These are phyloP conservation scores for Sphenostylis stenocarpa DNA, from an alignment of 306 rosid genomes.

Conservation along the genomic window DNA sequence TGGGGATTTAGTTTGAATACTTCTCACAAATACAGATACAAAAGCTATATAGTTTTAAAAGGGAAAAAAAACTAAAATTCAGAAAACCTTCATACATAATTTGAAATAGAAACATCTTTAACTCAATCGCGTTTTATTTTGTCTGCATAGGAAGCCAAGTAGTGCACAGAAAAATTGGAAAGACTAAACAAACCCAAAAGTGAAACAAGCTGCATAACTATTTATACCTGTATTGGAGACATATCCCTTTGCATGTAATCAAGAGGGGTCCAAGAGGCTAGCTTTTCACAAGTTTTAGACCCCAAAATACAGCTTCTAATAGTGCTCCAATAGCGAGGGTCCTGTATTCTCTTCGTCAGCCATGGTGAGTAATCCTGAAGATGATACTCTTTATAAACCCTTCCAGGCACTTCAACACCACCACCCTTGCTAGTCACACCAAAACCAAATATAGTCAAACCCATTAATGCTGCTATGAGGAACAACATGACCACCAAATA, in stretches of 20 bases:
- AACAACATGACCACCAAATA: conserved; percentile 82
- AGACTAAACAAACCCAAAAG: neutral
- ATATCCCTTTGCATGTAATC: conserved; percentile 74
- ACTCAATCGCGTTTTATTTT: neutral
- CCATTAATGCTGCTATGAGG: conserved; percentile 63
- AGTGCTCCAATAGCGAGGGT: conserved; percentile 69
- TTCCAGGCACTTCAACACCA: conserved; percentile 69
- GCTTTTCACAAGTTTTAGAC: conserved; percentile 69
- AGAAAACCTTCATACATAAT: no score
- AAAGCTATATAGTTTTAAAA: no score
- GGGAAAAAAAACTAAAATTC: no score
- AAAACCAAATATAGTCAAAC: conserved; percentile 76
- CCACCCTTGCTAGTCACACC: conserved; percentile 75
- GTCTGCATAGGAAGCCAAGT: neutral
- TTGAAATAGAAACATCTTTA: no score
- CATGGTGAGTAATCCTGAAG: conserved; percentile 74
- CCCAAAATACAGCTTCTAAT: conserved; percentile 76
- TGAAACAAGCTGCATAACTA: neutral
- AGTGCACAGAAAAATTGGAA: neutral
- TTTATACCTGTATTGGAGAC: conserved; percentile 82
- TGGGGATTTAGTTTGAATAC: no score
- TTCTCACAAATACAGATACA: no score
- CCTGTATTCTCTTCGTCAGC: conserved; percentile 65
- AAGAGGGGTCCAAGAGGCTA: conserved; percentile 66
- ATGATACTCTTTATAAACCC: conserved; percentile 66